These are phyloP conservation scores for Ascodesmis nigricans DNA, from an alignment of 495 filamentous ascomycete genomes.

Conservation along the genomic window DNA sequence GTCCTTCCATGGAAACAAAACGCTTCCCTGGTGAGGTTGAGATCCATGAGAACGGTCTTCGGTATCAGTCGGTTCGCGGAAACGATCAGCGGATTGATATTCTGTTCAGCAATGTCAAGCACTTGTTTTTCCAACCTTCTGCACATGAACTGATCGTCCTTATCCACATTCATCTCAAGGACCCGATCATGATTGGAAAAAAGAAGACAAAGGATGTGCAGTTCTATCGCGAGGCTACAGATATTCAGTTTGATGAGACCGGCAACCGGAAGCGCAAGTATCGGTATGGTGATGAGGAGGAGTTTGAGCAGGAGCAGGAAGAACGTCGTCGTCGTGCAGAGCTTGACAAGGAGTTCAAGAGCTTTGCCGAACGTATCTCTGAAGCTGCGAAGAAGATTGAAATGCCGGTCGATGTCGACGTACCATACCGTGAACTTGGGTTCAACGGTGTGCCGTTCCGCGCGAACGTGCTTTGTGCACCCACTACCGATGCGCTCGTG, in stretches of 20 bases:
- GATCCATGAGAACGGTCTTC: constrained; percentile 96
- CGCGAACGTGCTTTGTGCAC: constrained; percentile 83
- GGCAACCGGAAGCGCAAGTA: constrained; percentile 95
- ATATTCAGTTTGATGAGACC: constrained; percentile 97
- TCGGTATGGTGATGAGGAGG: constrained; percentile 95
- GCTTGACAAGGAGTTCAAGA: constrained; percentile 86
- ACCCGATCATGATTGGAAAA: constrained; percentile 95
- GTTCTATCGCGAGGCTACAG: constrained; percentile 93
- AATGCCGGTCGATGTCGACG: constrained; percentile 59
- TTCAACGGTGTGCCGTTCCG: constrained; percentile 93
- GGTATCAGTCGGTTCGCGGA: constrained; percentile 74
- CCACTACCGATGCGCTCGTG: constrained; percentile 94
- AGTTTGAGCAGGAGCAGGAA: constrained; percentile 96
- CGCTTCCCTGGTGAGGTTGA: constrained; percentile 86
- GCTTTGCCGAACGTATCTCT: constrained; percentile 90
- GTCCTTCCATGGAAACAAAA: constrained; percentile 86
- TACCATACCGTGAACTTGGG: constrained; percentile 87
- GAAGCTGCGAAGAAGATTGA: constrained; percentile 69
- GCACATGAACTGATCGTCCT: constrained; percentile 90
- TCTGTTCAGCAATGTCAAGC: constrained; percentile 94
- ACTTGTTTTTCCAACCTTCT: constrained; percentile 96
- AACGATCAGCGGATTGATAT: constrained; percentile 70
- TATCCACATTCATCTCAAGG: constrained; percentile 92
- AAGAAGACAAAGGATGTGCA: constrained; percentile 97
- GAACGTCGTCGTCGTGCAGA: constrained; percentile 76